A percentile compares a stretch with the other conserved stretches of the same genome.
Conservation (phyloP, 345 rosid species). For the Dipteronia sinensis region DNA sequence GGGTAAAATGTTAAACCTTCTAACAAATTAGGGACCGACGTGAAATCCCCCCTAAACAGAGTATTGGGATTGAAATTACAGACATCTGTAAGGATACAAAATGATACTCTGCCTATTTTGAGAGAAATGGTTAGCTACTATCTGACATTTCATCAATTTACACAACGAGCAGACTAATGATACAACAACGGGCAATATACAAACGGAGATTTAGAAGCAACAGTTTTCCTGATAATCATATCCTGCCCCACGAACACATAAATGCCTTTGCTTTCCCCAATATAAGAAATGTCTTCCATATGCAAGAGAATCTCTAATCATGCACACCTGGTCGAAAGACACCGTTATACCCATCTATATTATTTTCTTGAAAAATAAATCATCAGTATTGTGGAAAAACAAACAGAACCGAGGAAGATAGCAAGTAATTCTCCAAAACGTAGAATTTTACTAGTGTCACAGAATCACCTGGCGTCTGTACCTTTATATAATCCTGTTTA, state of each 20-base stretch:
- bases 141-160: not conserved
- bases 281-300: not conserved
- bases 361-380: not conserved
- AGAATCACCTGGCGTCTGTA: not conserved
- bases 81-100: not conserved
- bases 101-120: not conserved
- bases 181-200: not conserved
- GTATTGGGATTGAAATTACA: too few species aligned
- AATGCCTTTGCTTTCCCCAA: not conserved
- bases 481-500: conserved; percentile 52
- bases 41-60: too few species aligned
- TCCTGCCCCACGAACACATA: not conserved
- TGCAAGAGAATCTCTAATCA: not conserved
- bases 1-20: too few species aligned
- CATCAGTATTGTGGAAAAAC: not conserved
- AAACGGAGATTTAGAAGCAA: not conserved
- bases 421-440: not conserved
- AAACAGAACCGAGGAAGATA: not conserved
- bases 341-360: not conserved
- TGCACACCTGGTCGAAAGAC: not conserved
- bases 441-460: not conserved
- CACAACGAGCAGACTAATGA: not conserved
- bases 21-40: too few species aligned
- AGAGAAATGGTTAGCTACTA: not conserved
- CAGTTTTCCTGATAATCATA: not conserved